phyloP scores from a whole-genome alignment of 2,329 filamentous ascomycete genomes.

The Aspergillus fumigatus region DNA sequence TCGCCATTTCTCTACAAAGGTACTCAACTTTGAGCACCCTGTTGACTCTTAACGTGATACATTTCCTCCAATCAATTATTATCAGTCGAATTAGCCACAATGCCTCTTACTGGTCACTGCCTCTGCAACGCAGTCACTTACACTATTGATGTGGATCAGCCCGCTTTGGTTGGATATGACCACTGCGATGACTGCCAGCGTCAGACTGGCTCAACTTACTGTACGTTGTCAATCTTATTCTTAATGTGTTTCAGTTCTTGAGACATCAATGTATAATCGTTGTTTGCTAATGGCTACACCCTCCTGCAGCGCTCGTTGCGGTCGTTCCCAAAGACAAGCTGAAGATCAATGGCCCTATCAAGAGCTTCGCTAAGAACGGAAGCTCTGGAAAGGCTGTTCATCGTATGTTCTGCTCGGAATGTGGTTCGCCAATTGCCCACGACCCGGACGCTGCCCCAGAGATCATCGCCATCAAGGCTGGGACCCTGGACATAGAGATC shows the following conservation, averaged over 20 bases:
- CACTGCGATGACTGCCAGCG: constrained; percentile 71
- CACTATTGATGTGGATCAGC: constrained; percentile 47
- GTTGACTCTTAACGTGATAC: background rate
- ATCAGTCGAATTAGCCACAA: constrained; percentile 34
- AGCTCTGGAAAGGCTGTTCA: constrained; percentile 60
- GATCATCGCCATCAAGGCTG: constrained; percentile 66
- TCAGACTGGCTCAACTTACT: constrained; percentile 65
- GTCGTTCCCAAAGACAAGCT: constrained; percentile 65
- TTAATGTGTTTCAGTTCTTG: background rate
- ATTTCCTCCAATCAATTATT: constrained; percentile 45
- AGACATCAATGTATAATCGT: background rate
- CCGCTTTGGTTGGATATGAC: constrained; percentile 55
- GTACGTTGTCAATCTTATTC: constrained; percentile 14
- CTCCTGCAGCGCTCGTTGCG: constrained; percentile 53
- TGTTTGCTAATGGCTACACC: background rate
- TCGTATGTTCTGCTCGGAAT: constrained; percentile 66
- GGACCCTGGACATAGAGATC: constrained; percentile 58
- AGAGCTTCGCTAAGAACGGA: constrained; percentile 59
- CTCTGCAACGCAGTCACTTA: constrained; percentile 70
- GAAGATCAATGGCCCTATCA: constrained; percentile 58
- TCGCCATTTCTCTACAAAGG: constrained; percentile 62
- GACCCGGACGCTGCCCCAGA: constrained; percentile 66
- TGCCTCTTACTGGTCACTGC: constrained; percentile 66
- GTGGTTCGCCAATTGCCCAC: constrained; percentile 65
- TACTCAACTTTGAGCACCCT: background rate